Evolutionary conservation across 805 yeast genomes (phyloP).

Genomic region (Ogataea minuta): DNA sequence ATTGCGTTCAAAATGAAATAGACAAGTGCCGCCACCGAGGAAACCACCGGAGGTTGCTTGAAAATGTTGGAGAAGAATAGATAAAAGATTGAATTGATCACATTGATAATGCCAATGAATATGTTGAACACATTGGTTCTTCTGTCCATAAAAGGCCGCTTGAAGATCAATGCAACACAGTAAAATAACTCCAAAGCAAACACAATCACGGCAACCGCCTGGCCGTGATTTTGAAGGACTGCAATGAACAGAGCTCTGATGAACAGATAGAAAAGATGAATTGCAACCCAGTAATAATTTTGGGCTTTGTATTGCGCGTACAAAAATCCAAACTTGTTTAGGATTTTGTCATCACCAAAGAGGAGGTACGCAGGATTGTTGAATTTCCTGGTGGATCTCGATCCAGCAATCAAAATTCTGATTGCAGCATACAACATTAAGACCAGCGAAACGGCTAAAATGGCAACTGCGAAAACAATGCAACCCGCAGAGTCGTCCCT

Average conservation of each 20-base stretch:
- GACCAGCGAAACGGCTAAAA: slow-evolving; percentile 55
- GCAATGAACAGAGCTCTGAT: slow-evolving; percentile 83
- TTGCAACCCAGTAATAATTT: slow-evolving; percentile 75
- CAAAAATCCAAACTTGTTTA: slow-evolving; percentile 88
- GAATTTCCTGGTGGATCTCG: slow-evolving; percentile 65
- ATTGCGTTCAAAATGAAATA: slow-evolving; percentile 87
- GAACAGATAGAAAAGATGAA: slow-evolving; percentile 63
- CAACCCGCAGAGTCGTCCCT: slow-evolving; percentile 81
- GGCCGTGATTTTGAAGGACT: slow-evolving; percentile 76
- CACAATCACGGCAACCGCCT: slow-evolving; percentile 73
- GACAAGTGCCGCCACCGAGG: slow-evolving; percentile 88
- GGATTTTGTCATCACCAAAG: slow-evolving; percentile 75
- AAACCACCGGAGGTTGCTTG: slow-evolving; percentile 81
- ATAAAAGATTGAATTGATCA: slow-evolving; percentile 82
- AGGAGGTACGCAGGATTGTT: slow-evolving; percentile 90
- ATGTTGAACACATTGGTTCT: slow-evolving; percentile 94
- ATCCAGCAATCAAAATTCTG: slow-evolving; percentile 73
- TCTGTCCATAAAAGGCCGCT: slow-evolving; percentile 91
- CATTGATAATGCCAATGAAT: slow-evolving; percentile 72
- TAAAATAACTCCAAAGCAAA: slow-evolving; percentile 74
- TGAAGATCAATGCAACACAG: slow-evolving; percentile 61
- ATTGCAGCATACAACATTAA: slow-evolving; percentile 70
- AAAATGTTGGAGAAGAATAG: slow-evolving; percentile 85
- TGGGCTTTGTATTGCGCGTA: slow-evolving; percentile 91
- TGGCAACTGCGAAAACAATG: slow-evolving; percentile 72